Conservation (phyloP, 805 yeast genomes). For the Yarrowia sp. region DNA sequence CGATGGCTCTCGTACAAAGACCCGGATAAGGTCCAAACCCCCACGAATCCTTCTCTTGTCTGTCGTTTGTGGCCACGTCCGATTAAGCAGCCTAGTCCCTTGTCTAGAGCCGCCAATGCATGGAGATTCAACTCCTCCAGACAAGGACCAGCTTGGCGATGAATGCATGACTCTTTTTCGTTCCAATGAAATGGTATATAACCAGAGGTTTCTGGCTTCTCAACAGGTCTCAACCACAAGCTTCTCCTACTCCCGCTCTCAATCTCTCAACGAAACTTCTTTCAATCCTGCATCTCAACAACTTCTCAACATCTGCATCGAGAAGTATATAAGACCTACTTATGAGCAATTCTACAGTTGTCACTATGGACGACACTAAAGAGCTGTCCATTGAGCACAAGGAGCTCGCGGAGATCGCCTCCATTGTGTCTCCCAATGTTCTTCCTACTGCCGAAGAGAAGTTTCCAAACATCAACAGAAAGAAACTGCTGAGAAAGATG, state of each 20-base stretch:
- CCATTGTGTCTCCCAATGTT: background rate
- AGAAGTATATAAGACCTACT: background rate
- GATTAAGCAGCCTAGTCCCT: slow-evolving; percentile 22
- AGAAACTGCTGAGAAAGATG: slow-evolving; percentile 50
- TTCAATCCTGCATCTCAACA: slow-evolving; percentile 13
- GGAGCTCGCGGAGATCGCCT: slow-evolving; percentile 16
- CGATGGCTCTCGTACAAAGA: background rate
- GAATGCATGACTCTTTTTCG: slow-evolving; percentile 11
- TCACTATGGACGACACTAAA: background rate
- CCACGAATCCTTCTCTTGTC: background rate
- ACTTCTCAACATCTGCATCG: background rate
- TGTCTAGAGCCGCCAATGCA: slow-evolving; percentile 25
- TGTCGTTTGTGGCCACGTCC: slow-evolving; percentile 20
- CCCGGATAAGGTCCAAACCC: slow-evolving; percentile 9
- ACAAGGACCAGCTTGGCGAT: slow-evolving; percentile 23
- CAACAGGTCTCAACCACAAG: background rate
- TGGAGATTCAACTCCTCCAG: background rate
- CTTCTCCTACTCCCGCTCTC: background rate
- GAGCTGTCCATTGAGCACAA: slow-evolving; percentile 20
- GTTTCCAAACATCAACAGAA: slow-evolving; percentile 40
- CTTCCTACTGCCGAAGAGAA: slow-evolving; percentile 30
- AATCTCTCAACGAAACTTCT: background rate
- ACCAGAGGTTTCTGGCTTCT: background rate
- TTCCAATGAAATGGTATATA: background rate
- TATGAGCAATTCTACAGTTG: background rate